phyloP scores from a whole-genome alignment of 208 protist species.

The Wallacemonas collosoma region DNA sequence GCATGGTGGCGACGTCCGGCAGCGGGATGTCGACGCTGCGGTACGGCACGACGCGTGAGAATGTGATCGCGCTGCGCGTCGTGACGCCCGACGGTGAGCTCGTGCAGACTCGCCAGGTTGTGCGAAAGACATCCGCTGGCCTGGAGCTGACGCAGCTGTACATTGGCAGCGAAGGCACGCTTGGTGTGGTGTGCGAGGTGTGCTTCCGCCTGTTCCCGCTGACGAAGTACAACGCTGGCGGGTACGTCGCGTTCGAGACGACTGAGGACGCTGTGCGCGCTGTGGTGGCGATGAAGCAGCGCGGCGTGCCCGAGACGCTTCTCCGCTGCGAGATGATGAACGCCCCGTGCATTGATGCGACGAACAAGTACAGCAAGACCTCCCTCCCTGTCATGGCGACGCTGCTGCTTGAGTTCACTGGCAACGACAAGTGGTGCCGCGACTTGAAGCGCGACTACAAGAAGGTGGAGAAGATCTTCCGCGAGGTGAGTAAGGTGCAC shows the following conservation, averaged over 20 bases:
- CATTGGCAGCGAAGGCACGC: conserved; percentile 70
- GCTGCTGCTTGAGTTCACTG: conserved; percentile 54
- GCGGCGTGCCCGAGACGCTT: conserved; percentile 23
- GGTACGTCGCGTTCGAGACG: conserved; percentile 28
- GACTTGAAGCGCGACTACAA: conserved; percentile 44
- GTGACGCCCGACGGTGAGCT: conserved; percentile 40
- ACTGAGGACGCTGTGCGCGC: conserved; percentile 29
- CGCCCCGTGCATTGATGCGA: conserved; percentile 21
- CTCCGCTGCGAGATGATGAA: conserved; percentile 58
- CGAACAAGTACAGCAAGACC: conserved; percentile 44
- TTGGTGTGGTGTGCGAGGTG: conserved; percentile 69
- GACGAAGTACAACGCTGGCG: conserved; percentile 25
- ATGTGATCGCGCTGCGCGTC: conserved; percentile 40
- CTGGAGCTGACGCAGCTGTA: conserved; percentile 83
- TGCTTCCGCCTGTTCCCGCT: conserved; percentile 40
- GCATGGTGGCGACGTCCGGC: conserved; percentile 43
- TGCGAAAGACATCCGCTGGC: conserved; percentile 70
- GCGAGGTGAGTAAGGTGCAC: neutral
- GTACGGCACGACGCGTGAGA: conserved; percentile 68
- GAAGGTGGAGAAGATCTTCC: conserved; percentile 22
- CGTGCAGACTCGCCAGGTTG: conserved; percentile 40
- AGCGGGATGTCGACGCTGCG: conserved; percentile 53
- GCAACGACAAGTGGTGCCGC: conserved; percentile 31
- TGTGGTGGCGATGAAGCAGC: conserved; percentile 34
- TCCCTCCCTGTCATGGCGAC: conserved; percentile 36